Evolutionary conservation across 2,329 filamentous ascomycete species (phyloP).

Genomic region (Talaromyces sp.): DNA sequence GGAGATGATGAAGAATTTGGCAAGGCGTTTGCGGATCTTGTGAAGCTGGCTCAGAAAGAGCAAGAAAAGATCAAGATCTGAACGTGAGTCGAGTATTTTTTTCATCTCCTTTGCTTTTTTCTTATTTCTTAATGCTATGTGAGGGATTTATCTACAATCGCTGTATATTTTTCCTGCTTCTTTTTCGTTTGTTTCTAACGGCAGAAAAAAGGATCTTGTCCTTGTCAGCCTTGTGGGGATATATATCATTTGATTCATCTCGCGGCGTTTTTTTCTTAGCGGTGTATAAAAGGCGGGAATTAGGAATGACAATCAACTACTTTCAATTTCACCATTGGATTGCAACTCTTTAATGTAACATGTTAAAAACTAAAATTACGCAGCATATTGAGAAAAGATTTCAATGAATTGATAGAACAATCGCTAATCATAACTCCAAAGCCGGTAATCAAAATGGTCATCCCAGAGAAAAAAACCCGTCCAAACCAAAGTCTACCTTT

Average conservation of each 20-base stretch:
- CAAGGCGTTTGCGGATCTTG: conserved; percentile 51
- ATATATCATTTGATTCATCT: conserved; percentile 11
- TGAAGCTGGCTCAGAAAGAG: conserved; percentile 56
- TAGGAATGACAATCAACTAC: conserved; percentile 15
- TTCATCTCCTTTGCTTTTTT: neutral
- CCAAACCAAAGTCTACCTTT: neutral
- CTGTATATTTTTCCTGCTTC: conserved; percentile 16
- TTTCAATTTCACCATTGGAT: neutral
- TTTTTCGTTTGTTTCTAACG: conserved; percentile 9
- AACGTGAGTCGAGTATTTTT: conserved; percentile 1
- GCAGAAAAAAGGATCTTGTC: conserved; percentile 15
- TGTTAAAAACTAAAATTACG: neutral
- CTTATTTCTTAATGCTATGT: neutral
- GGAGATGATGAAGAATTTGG: conserved; percentile 43
- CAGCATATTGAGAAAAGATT: neutral
- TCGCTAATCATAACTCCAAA: neutral
- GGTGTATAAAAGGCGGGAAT: conserved; percentile 36
- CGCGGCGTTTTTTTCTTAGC: conserved; percentile 8
- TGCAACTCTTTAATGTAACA: neutral
- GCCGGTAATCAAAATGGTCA: neutral
- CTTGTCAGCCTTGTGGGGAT: conserved; percentile 10
- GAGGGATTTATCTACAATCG: neutral
- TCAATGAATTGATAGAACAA: neutral
- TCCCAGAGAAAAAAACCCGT: neutral
- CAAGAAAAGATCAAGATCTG: conserved; percentile 51